A percentile compares a stretch with the other conserved stretches of the same genome.
These are phyloP conservation scores for Phytophthora sp. DNA, from an alignment of 352 stramenopile species.

Conservation along the genomic window DNA sequence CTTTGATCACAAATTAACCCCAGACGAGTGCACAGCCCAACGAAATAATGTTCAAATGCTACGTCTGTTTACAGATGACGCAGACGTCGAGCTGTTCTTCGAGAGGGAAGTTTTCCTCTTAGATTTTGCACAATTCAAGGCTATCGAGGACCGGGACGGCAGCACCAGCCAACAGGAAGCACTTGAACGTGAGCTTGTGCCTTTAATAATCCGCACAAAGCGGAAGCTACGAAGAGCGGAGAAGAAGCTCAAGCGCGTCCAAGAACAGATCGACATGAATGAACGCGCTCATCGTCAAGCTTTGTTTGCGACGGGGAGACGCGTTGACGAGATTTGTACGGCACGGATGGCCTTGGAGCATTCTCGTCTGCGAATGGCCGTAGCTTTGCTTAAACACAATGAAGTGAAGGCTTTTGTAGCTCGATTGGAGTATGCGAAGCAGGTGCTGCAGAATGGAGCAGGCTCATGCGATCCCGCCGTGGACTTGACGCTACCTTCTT, in stretches of 20 bases:
- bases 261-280: slow-evolving; percentile 41
- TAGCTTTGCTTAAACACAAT: slow-evolving; percentile 44
- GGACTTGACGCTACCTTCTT: not conserved
- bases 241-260: slow-evolving; percentile 51
- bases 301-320: slow-evolving; percentile 26
- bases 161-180: slow-evolving; percentile 12
- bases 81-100: slow-evolving; percentile 62
- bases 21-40: not conserved
- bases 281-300: slow-evolving; percentile 34
- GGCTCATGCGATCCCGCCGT: not conserved
- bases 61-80: slow-evolving; percentile 48
- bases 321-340: slow-evolving; percentile 37
- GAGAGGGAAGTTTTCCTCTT: slow-evolving; percentile 49
- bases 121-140: slow-evolving; percentile 33
- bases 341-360: slow-evolving; percentile 45
- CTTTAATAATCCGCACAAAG: slow-evolving; percentile 32
- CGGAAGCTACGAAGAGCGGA: slow-evolving; percentile 60
- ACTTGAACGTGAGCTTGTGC: slow-evolving; percentile 12
- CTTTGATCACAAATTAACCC: not conserved
- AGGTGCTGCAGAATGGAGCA: slow-evolving; percentile 9
- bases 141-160: not conserved
- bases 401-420: slow-evolving; percentile 31
- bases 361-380: slow-evolving; percentile 39
- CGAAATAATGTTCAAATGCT: slow-evolving; percentile 30
- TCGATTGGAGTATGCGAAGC: slow-evolving; percentile 27